Evolutionary conservation across 768 basidiomycete species (phyloP).

Genomic region (Lactarius quietus): DNA sequence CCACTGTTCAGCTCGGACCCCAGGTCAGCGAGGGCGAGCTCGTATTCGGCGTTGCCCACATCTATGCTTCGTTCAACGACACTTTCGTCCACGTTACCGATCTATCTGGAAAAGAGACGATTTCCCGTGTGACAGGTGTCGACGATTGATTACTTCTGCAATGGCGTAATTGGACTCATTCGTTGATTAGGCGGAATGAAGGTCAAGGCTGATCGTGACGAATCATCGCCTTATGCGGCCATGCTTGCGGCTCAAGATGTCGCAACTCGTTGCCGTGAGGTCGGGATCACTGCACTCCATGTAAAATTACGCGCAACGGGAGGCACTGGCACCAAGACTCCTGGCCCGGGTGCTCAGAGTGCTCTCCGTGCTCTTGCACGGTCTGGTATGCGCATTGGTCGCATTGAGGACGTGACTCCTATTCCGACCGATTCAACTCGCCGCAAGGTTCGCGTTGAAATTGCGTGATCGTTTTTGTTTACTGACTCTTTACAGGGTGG

Average conservation of each 20-base stretch:
- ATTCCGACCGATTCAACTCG: constrained; percentile 96
- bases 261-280: constrained; percentile 93
- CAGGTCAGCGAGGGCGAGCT: constrained; percentile 95
- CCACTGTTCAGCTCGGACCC: constrained; percentile 88
- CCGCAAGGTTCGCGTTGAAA: constrained; percentile 67
- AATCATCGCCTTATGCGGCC: constrained; percentile 95
- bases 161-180: not conserved
- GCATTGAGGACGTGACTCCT: constrained; percentile 98
- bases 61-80: constrained; percentile 99
- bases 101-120: constrained; percentile 98
- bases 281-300: constrained; percentile 97
- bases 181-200: constrained; percentile 85
- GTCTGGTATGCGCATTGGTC: constrained; percentile 96
- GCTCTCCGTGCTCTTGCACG: constrained; percentile 97
- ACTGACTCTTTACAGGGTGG: constrained; percentile 65
- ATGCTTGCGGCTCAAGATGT: constrained; percentile 99
- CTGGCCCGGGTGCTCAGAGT: constrained; percentile 97
- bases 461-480: not conserved
- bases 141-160: constrained; percentile 28
- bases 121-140: constrained; percentile 93
- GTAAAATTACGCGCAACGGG: constrained; percentile 98
- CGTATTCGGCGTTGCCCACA: constrained; percentile 98
- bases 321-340: constrained; percentile 98
- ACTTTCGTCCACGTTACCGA: constrained; percentile 99
- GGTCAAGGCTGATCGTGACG: constrained; percentile 99